Evolutionary conservation across 2,329 filamentous ascomycete genomes (phyloP), one percentile per base, ranked within the genome.

Genomic region (Dactylellina sp.): DNA sequence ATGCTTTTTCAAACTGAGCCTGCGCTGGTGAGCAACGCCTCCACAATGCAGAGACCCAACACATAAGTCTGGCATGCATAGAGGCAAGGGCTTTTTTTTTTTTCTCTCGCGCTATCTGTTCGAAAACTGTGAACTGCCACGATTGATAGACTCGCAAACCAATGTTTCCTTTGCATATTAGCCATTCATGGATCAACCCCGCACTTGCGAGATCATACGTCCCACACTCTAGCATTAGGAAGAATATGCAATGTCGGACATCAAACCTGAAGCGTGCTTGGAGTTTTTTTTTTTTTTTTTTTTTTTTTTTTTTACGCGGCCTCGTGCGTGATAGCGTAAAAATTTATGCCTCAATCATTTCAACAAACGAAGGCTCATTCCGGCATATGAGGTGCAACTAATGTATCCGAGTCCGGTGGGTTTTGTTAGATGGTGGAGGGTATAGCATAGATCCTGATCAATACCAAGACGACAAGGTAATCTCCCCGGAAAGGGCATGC

Each of bases 111-210:
- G 32, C 37, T 12, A 14, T 4, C 37, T 7, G 9, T 7, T 12
- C 37, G 3, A 12, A 40, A 14, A 40, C 14, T 12, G 11, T 14
- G 6, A 40, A 16, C 28, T 32, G 28, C 28, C 28, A 32, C 28
- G 28, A 32, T 32, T 32, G 5, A 32, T 5, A 32, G 28, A 32
- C 9, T 32, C 28, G 28, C 12, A 40, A 12, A 5, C 46, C 22
- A 50, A 16, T 7, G 11, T 25, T 25, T 55, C 50, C 16, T 22
- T 39, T 40, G 20, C 24, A 25, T 50, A 40, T 55, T 12, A 40
- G 37, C 37, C 35, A 16, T 55, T 39, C 50, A 55, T 55, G 50
- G 50, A 40, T 55, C 32, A 55, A 55, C 50, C 50, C 50, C 50
- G 35, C 35, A 39, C 35, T 25, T 25, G 20, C 22, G 2, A 47